Evolutionary conservation across 805 yeast species (phyloP), one percentile per base, ranked within the genome.

Genomic region (Schwanniomyces vanrijiae): DNA sequence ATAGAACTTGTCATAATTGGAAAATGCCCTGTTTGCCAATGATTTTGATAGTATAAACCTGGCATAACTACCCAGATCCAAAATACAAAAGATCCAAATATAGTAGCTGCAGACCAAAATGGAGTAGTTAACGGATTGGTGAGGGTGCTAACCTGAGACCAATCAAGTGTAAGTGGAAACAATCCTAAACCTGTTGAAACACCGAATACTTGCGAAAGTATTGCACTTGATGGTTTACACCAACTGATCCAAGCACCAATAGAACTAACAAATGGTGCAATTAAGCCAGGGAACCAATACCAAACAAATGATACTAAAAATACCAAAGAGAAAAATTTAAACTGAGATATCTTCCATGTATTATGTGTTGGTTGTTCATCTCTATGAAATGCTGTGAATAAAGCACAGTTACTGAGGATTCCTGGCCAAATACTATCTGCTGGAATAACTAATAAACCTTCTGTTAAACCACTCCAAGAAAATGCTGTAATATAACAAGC

Each of bases 381-480:
- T 11, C 33, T 19, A 42, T 51, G 47, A 25, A 53, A 44, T 7
- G 51, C 44, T 19, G 46, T 43, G 72, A 67, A 60, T 53, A 83
- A 76, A 19, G 86, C 82, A 22, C 81, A 58, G 6, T 83, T 73
- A 43, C 83, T 86, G 59, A 86, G 71, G 56, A 77, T 77, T 1
- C 80, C 64, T 4, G 92, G 92, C 91, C 91, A 87, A 43, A 84
- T 74, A 64, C 83, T 79, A n/a, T 81, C 69, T 4, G 84, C 76
- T 4, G 90, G 86, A 48, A 78, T 77, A 13, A 86, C 84, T 50
- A 86, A 71, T 29, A 83, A 69, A 52, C 78, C 75, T 52, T 85
- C 71, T 35, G 78, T 70, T 47, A 85, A 44, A 25, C 91, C 91
- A 25, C 50, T 38, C 18, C 35, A 24, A 11, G 48, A 44, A 13